These are phyloP conservation scores for Guyanaporus albipodus DNA, from an alignment of 768 basidiomycete genomes.

Conservation along the genomic window DNA sequence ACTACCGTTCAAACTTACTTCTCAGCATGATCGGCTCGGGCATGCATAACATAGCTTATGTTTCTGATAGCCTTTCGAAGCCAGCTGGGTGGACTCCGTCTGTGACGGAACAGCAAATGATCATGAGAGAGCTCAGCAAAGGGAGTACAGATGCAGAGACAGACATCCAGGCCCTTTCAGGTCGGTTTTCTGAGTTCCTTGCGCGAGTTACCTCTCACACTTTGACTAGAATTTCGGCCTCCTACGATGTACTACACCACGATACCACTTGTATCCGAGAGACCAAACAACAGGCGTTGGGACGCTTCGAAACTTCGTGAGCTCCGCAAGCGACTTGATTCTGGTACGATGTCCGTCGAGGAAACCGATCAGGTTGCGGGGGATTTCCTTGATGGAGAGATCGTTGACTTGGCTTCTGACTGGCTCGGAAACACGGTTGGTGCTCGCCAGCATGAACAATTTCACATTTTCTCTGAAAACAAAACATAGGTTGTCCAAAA, in stretches of 20 bases:
- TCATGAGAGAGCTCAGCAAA: slow-evolving; percentile 86
- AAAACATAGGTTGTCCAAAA: slow-evolving; percentile 83
- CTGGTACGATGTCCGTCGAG: slow-evolving; percentile 74
- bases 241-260: slow-evolving; percentile 96
- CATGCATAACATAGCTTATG: slow-evolving; percentile 53
- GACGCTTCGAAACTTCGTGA: slow-evolving; percentile 94
- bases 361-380: slow-evolving; percentile 89
- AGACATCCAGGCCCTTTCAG: slow-evolving; percentile 81
- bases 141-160: slow-evolving; percentile 75
- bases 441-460: slow-evolving; percentile 4
- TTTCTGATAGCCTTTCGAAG: slow-evolving; percentile 55
- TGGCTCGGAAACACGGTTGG: slow-evolving; percentile 91
- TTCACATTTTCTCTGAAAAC: slow-evolving; percentile 2
- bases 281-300: slow-evolving; percentile 82
- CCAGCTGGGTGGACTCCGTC: slow-evolving; percentile 65
- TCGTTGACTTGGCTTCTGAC: slow-evolving; percentile 92
- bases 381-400: slow-evolving; percentile 92
- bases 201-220: slow-evolving; percentile 8
- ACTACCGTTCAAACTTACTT: slow-evolving; percentile 88
- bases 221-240: slow-evolving; percentile 71
- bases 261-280: slow-evolving; percentile 86
- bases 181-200: slow-evolving; percentile 42
- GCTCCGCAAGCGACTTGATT: slow-evolving; percentile 89
- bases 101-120: slow-evolving; percentile 94
- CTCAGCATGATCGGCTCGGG: slow-evolving; percentile 85